Conservation (phyloP, 768 basidiomycete genomes). For the Auriculariales sp. region DNA sequence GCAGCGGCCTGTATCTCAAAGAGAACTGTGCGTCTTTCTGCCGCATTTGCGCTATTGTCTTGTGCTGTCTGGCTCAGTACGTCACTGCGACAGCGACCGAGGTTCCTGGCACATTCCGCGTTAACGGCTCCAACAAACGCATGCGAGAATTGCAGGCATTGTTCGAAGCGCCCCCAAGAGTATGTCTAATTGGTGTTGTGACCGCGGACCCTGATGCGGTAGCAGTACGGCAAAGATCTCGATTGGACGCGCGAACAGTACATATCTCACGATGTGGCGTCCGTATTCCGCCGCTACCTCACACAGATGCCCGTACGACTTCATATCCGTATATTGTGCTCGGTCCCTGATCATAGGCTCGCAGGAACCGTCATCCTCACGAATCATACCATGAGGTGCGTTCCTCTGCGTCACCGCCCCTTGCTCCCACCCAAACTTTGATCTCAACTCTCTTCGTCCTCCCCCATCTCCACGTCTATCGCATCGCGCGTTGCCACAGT, state of each 20-base stretch:
- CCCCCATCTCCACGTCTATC: conserved; percentile 6
- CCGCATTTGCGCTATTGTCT: background rate
- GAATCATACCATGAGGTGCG: conserved; percentile 78
- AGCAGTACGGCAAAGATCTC: conserved; percentile 81
- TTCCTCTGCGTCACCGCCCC: conserved; percentile 9
- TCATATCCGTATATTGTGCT: conserved; percentile 1
- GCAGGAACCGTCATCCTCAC: conserved; percentile 89
- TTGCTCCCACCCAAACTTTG: background rate
- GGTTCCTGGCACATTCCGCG: conserved; percentile 85
- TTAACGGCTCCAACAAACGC: conserved; percentile 87
- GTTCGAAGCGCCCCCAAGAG: conserved; percentile 82
- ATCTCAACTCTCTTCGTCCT: background rate
- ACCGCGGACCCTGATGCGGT: background rate
- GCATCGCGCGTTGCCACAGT: conserved; percentile 27
- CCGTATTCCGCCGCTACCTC: conserved; percentile 87
- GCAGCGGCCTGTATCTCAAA: conserved; percentile 84
- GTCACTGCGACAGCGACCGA: conserved; percentile 53
- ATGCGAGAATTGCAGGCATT: conserved; percentile 89
- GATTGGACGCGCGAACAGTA: conserved; percentile 80
- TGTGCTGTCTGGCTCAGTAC: conserved; percentile 1
- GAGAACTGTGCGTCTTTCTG: conserved; percentile 54
- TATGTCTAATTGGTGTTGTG: conserved; percentile 20
- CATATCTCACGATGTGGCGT: conserved; percentile 94
- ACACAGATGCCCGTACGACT: conserved; percentile 87
- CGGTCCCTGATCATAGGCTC: conserved; percentile 5